Conservation (phyloP, 768 basidiomycete species). For the Hemileccinum impolitum region DNA sequence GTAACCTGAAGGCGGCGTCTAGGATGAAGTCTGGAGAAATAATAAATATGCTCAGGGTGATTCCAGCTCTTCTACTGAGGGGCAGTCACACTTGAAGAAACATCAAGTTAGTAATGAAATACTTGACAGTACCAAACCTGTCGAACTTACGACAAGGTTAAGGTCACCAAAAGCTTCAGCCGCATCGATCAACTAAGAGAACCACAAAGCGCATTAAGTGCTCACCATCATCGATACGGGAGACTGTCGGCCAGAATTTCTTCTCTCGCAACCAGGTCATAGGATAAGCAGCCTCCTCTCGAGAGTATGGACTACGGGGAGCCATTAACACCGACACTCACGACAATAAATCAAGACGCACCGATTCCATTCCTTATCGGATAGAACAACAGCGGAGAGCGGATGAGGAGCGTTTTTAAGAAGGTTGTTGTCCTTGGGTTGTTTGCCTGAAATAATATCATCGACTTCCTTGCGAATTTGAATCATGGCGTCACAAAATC, state of each 20-base stretch:
- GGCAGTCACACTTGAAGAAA: conserved; percentile 70
- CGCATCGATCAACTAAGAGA: conserved; percentile 5
- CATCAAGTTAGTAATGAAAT: conserved; percentile 8
- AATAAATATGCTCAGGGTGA: conserved; percentile 25
- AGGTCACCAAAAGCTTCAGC: conserved; percentile 83
- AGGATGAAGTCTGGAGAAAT: conserved; percentile 21
- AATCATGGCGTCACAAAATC: conserved; percentile 99
- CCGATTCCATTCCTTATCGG: conserved; percentile 86
- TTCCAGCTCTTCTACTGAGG: conserved; percentile 76
- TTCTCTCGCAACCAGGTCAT: conserved; percentile 74
- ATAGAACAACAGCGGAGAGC: conserved; percentile 62
- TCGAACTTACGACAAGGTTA: conserved; percentile 77
- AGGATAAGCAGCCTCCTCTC: conserved; percentile 89
- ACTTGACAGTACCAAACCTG: background rate
- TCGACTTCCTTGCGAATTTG: conserved; percentile 90
- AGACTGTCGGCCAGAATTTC: conserved; percentile 97
- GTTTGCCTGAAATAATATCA: conserved; percentile 81
- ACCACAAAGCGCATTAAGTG: conserved; percentile 1
- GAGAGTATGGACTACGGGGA: conserved; percentile 74
- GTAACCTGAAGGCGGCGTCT: conserved; percentile 22
- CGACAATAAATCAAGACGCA: conserved; percentile 30
- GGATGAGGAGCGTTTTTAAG: conserved; percentile 95
- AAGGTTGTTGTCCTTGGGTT: conserved; percentile 88
- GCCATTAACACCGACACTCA: conserved; percentile 6
- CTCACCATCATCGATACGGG: conserved; percentile 90